Base-by-base conservation (phyloP, 345 rosid genomes). In the Alliaria petiolata region DNA sequence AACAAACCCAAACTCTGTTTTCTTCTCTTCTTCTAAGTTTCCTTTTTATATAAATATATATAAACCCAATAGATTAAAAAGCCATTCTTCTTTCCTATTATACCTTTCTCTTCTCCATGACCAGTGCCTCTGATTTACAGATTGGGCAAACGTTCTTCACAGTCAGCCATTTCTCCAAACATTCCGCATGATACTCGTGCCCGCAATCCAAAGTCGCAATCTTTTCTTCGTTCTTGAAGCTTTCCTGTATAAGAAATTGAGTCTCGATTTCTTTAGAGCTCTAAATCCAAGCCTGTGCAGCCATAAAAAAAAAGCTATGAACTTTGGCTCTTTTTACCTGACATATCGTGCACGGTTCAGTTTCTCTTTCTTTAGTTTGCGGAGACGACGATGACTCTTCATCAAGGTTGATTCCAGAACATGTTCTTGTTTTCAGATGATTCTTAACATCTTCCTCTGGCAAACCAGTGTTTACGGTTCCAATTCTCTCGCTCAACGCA, bases 81-180 rank as follows among this genome's bases (percentile, higher is more conserved):
- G 47, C 28, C 66, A 61, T 76, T 62, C 70, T 76, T 76, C 70
- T 62, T n/a, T 62, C 75, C 65, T 54, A 22, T 59, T 49, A 76
- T 63, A 63, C 60, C 53, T 63, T 62, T 52, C 67, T 63, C 71
- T 62, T 75, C 33, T 50, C 75, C 59, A 65, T 20, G 28, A 81
- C 85, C 78, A 92, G 64, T 54, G 93, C 98, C 79, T 93, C 89
- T 3, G 87, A 80, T 80, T 93, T 93, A 89, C 98, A 93, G 81
- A 93, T 79, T 11, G 98, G 97, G 78, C 98, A 93, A 17, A 85
- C 84, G 35, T 89, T 93, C 88, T 93, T 93, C 80, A 90, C 82
- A 7, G 81, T 53, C 66, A 93, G 84, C 98, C 98, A 93, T 78
- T 85, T 90, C 90, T 79, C 90, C 82, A 93, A 80, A 85, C 98